Evolutionary conservation across 331 rosid species (phyloP), one percentile per base, ranked within the genome.

Genomic region (Phaseolus coccineus): DNA sequence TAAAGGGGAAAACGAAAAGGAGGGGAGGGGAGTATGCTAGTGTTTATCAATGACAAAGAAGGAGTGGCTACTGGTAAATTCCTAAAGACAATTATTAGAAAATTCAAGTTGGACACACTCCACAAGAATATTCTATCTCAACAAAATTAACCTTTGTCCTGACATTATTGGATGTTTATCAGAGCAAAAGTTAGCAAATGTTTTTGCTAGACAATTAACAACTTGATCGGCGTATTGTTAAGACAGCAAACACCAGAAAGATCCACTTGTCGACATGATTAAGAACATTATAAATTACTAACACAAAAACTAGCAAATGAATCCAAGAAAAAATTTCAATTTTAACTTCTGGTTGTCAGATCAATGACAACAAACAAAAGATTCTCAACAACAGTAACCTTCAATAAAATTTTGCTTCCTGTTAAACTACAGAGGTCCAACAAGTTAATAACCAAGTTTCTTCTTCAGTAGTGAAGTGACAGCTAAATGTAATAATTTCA

Each of bases 61-160:
- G 47, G 83, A 76, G 24, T 35, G 65, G 57, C 27, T 8, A 44
- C 77, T 8, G 31, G 4, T 52, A 56, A 70, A 77, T 35, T 35
- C 52, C 67, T 35, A 77, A 16, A 22, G 12, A n/a, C 64, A 70
- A 56, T 50, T 64, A 63, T 35, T 40, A 44, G 25, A 64, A 68
- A 74, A 71, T 59, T 64, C 42, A 84, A 68, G 73, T 59, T 69
- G 79, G 78, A 71, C 52, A 71, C 52, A 71, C 42, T 56, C 25
- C 37, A 37, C 53, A 3, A 25, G 64, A 73, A 74, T 40, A 19
- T 69, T 64, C 64, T 76, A 62, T 56, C 35, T 51, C 67, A 13
- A n/a, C 64, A 16, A 74, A 66, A 76, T 56, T 31, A 76, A 73
- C 39, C 48, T 39, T 42, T 30, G 1, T 8, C 55, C 58, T 47